Evolutionary conservation across 805 yeast genomes (phyloP), one percentile per base, ranked within the genome.

Genomic region (Ogataea thermomethanolica): DNA sequence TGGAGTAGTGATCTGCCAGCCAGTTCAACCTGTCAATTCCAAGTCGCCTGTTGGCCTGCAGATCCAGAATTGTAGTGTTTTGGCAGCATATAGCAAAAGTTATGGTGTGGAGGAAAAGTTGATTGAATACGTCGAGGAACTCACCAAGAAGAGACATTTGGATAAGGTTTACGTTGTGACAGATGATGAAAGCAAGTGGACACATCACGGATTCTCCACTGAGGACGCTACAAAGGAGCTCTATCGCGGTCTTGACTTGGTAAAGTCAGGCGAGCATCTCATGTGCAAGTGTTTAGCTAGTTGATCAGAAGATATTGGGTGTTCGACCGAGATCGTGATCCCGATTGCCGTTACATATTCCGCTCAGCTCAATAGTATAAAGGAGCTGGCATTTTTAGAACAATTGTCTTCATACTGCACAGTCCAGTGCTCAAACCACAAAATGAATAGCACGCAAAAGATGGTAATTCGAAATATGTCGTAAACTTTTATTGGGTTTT

Each of bases 1-100:
- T 4, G 96, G 93, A 11, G 82, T 79, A 4, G 65, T 88, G 35
- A 79, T 80, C 45, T 81, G 84, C 40, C 70, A 67, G 49, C 61
- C 70, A 7, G 63, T 73, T 38, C 69, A 71, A 41, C 67, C 76
- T 14, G 51, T 65, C 10, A 66, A 70, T 33, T 67, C 68, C 5
- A 67, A 56, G 23, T 41, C 60, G 1, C 65, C 65, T 1, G 40
- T 53, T 12, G 66, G 63, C 2, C 41, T 61, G 12, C 15, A 50
- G 3, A 45, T 62, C 14, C 46, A 52, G 8, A 33, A 47, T 15
- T 33, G 61, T 8, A 37, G 39, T 1, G 91, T 88, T 6, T 62
- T 87, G 44, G 67, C 74, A 32, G 71, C 79, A 1, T 88, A 87
- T 61, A 32, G 51, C 8, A 65, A 82, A 47, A 60, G 69, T 11